Base-by-base conservation (phyloP, 495 filamentous ascomycete genomes). In the Tuber aestivum region DNA sequence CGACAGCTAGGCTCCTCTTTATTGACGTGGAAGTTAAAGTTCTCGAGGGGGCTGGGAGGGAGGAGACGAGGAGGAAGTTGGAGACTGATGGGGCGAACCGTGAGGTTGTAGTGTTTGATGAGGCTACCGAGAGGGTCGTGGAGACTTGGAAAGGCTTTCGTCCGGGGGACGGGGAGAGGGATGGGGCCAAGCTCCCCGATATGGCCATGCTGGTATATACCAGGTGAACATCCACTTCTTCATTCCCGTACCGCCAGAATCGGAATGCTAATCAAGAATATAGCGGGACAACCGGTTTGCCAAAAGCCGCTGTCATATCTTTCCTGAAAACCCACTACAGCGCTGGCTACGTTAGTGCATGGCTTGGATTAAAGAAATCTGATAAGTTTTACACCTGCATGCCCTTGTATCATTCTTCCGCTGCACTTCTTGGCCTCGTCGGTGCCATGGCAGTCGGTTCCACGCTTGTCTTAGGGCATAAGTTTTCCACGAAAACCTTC, bases 341-440 rank as follows among this genome's bases (percentile, higher is more conserved):
- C 2, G 84, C 85, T 38, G 79, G 85, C 14, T 92, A 94, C 78
- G 84, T 89, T 0, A 79, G 84, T 2, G 80, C 85, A 18, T 93
- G 89, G 86, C 83, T 93, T 76, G 80, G 84, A 0, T 84, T 94
- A 10, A 88, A 85, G 20, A 78, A 85, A 16, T 83, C 80, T 0
- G 94, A 97, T 79, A 87, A 91, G 37, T 90, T 94, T 81, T 97
- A 95, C 84, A 97, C 95, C 69, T 93, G 90, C 75, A 97, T 98
- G 94, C 95, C 95, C 0, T 88, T 99, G 23, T 99, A 99, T 81
- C 95, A 99, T 84, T 90, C 92, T 69, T 93, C 95, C 1, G 95
- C 93, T 32, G 84, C 89, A 37, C 72, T 97, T 18, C 87, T 97
- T 23, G 94, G 90, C 2, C 87, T 96, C 72, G 77, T 86, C 32